Evolutionary conservation across 495 filamentous ascomycete species (phyloP), one percentile per base, ranked within the genome.

Genomic region (Neurospora tetrasperma): DNA sequence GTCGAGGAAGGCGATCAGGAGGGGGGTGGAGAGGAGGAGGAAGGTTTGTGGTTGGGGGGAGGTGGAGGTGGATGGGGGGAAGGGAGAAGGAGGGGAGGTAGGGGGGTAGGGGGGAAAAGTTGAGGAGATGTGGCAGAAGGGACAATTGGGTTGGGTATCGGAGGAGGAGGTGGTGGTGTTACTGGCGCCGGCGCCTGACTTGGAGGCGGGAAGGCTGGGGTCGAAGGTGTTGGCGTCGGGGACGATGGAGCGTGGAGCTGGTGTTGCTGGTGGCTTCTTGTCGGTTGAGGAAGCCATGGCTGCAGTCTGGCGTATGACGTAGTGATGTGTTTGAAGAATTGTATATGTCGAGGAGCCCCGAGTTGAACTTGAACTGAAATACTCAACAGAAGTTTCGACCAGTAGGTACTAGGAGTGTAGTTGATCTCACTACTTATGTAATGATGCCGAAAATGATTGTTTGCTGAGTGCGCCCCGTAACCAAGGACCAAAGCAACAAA

Each of bases 1-100:
- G 82, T 97, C 95, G 54, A 97, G 85, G 81, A 98, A 97, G 41
- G 93, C 94, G 41, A 97, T 78, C 35, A 94, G 86, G 75, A 88
- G 78, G 0, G 87, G 86, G 0, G 92, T 93, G 2, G 90, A 92
- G 69, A 97, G 88, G 39, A 97, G 83, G 39, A 96, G 77, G 80
- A 92, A 90, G 6, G 91, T 84, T 14, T 84, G 75, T 0, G 87
- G 85, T 8, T 79, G 70, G 54, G 85, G 79, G 5, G 75, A 70
- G 74, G 74, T 75, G 44, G 70, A 69, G 75, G 71, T 78, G 12
- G 81, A 83, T 35, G 77, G 78, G 59, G 79, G 81, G 68, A 72
- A 72, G 10, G 79, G 38, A 0, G 79, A 72, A 2, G 79, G 84
- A 11, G 80, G 85, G 69, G 70, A 69, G 75, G 71, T 78, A 11